These are phyloP conservation scores for Pholiota conissans DNA, from an alignment of 768 basidiomycete genomes.

Conservation along the genomic window DNA sequence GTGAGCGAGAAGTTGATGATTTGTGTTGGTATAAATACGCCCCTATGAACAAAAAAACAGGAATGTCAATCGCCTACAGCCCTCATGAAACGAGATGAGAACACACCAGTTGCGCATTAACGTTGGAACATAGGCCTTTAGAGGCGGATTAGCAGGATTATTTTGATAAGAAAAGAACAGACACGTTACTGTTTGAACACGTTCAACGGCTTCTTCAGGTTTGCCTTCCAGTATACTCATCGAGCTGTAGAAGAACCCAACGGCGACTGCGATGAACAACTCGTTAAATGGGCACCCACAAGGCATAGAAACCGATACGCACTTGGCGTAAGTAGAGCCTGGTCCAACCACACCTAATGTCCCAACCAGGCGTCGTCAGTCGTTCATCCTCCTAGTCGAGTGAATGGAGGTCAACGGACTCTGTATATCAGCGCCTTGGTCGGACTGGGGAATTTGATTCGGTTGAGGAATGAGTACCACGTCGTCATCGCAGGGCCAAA, in stretches of 20 bases:
- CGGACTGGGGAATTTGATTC: conserved; percentile 66
- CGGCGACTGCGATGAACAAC: conserved; percentile 31
- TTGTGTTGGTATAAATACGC: conserved; percentile 76
- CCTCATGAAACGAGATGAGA: background rate
- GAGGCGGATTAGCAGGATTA: background rate
- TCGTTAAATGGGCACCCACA: background rate
- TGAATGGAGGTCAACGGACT: conserved; percentile 35
- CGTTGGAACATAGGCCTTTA: conserved; percentile 69
- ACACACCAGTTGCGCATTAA: conserved; percentile 74
- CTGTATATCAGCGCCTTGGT: conserved; percentile 60
- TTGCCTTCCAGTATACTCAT: conserved; percentile 85
- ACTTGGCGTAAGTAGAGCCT: conserved; percentile 76
- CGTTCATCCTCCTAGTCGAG: background rate
- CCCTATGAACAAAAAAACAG: conserved; percentile 41
- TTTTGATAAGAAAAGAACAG: background rate
- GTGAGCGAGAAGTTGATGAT: conserved; percentile 77
- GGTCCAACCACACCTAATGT: conserved; percentile 76
- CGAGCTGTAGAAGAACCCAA: conserved; percentile 59
- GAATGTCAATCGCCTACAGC: no score
- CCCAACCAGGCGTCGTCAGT: background rate
- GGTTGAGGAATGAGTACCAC: conserved; percentile 77
- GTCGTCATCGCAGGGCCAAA: conserved; percentile 83
- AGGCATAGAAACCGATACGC: conserved; percentile 8
- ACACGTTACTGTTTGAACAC: conserved; percentile 45
- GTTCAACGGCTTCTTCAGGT: conserved; percentile 41